phyloP scores from a whole-genome alignment of 75 land plant species.

The Pinus taeda region DNA sequence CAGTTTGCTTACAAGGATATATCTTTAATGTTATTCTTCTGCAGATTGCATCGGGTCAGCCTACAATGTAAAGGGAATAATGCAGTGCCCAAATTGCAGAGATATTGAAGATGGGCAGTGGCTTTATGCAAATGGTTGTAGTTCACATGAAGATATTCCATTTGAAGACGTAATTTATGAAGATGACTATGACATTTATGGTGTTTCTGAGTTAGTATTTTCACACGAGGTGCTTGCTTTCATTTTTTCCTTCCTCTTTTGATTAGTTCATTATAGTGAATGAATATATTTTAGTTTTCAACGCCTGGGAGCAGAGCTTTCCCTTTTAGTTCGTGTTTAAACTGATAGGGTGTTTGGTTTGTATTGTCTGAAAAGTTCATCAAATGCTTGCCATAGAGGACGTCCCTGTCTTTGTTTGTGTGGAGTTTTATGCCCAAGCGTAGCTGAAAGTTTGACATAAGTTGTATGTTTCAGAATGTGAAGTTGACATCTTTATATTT shows the following conservation, averaged over 20 bases:
- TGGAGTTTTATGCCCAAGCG: no score
- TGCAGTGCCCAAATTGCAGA: slow-evolving; percentile 37
- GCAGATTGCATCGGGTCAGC: slow-evolving; percentile 35
- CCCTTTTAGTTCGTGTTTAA: not conserved
- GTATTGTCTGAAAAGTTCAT: not conserved
- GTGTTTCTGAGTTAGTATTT: slow-evolving; percentile 4
- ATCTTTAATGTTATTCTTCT: not conserved
- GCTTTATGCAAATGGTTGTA: slow-evolving; percentile 24
- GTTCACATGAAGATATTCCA: slow-evolving; percentile 20
- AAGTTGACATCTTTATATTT: no score
- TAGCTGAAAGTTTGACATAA: no score
- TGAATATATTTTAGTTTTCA: not conserved
- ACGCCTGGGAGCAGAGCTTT: not conserved
- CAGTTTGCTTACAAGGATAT: not conserved
- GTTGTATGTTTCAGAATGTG: no score
- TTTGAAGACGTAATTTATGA: slow-evolving; percentile 19
- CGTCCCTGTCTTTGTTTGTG: no score
- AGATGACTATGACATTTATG: slow-evolving; percentile 17
- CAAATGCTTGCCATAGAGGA: no score
- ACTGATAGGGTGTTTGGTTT: not conserved
- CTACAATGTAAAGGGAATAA: slow-evolving; percentile 29
- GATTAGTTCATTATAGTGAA: not conserved
- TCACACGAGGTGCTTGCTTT: slow-evolving; percentile 3
- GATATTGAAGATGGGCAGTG: slow-evolving; percentile 30
- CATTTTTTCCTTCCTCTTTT: not conserved